Percentiles rank a stretch among this genome's conserved stretches.
Evolutionary conservation across 495 filamentous ascomycete species (phyloP).

Genomic region (Penicillium crystallinum): DNA sequence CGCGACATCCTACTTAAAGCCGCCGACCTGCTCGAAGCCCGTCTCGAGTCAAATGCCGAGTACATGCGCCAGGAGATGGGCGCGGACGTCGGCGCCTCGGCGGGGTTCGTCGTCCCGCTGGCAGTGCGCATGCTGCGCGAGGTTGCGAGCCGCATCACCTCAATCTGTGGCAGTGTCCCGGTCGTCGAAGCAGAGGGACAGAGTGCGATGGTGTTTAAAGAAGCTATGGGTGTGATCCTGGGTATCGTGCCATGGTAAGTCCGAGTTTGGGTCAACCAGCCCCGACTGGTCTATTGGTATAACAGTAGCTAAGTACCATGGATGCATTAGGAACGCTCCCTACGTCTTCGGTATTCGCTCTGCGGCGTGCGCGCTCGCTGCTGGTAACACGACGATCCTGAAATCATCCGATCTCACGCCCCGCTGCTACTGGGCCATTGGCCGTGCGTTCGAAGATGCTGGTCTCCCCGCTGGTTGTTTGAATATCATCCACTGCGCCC

Average conservation of each 20-base stretch:
- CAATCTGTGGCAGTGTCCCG: slow-evolving; percentile 61
- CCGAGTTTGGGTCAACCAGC: neutral
- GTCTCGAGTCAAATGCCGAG: slow-evolving; percentile 52
- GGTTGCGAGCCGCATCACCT: slow-evolving; percentile 61
- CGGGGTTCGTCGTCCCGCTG: slow-evolving; percentile 54
- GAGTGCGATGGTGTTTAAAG: slow-evolving; percentile 64
- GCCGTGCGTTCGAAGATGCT: slow-evolving; percentile 63
- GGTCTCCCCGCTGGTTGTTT: slow-evolving; percentile 57
- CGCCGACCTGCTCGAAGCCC: slow-evolving; percentile 60
- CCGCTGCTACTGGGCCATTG: slow-evolving; percentile 65
- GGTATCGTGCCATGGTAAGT: slow-evolving; percentile 77
- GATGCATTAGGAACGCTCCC: slow-evolving; percentile 54
- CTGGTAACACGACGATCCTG: slow-evolving; percentile 70
- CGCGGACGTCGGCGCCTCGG: slow-evolving; percentile 41
- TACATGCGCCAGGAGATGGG: slow-evolving; percentile 73
- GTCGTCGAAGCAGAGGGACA: slow-evolving; percentile 48
- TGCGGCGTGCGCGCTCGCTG: slow-evolving; percentile 70
- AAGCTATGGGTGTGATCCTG: slow-evolving; percentile 76
- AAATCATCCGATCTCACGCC: slow-evolving; percentile 74
- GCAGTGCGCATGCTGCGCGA: slow-evolving; percentile 61
- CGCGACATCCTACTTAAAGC: slow-evolving; percentile 72
- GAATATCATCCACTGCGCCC: slow-evolving; percentile 48
- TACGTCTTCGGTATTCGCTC: slow-evolving; percentile 64
- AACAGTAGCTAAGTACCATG: too few species aligned
- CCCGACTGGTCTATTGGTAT: too few species aligned